Evolutionary conservation across 1,284 basidiomycete genomes (phyloP), one percentile per base, ranked within the genome.

Genomic region (Chalciporus sp.): DNA sequence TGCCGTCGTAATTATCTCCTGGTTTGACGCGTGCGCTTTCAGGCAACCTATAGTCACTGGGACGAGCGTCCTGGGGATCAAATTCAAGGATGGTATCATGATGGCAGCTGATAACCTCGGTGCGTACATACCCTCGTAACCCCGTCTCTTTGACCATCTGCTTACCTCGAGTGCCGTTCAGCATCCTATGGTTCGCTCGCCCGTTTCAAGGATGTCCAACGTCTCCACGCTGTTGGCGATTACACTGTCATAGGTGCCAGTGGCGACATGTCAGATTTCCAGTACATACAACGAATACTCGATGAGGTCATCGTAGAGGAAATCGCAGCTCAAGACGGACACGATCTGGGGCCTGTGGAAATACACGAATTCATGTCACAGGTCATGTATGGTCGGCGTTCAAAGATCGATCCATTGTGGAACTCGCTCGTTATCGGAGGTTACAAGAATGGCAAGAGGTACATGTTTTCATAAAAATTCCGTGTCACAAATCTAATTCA

Each of bases 91-190:
- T 65, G 96, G 97, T 3, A 87, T 99, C 61, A 98, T 99, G 94
- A 87, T 99, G 78, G 95, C 97, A n/a, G 94, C 97, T 33, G 96
- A 99, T 79, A 98, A 91, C 64, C 88, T 99, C 48, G 94, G 94
- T 95, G 56, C 55, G 72, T 65, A 28, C 33, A 27, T 20, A n/a
- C 29, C 49, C 12, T 39, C 19, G 3, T 26, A 16, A 47, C 40
- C 6, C 31, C 14, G 11, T 35, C 49, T 41, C 28, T 40, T 39
- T 16, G 12, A 7, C 14, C 46, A 31, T 44, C n/a, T 29, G 35
- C 48, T 43, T 19, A 47, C 47, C 29, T 54, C 28, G 17, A 56
- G n/a, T 0, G 37, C 19, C n/a, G 33, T 47, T 9, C 48, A 95
- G 96, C 94, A 11, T 99, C 97, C 0, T 99, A 98, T 66, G 97